These are phyloP conservation scores for Rusavskia elegans DNA, from an alignment of 495 filamentous ascomycete genomes.

Conservation along the genomic window DNA sequence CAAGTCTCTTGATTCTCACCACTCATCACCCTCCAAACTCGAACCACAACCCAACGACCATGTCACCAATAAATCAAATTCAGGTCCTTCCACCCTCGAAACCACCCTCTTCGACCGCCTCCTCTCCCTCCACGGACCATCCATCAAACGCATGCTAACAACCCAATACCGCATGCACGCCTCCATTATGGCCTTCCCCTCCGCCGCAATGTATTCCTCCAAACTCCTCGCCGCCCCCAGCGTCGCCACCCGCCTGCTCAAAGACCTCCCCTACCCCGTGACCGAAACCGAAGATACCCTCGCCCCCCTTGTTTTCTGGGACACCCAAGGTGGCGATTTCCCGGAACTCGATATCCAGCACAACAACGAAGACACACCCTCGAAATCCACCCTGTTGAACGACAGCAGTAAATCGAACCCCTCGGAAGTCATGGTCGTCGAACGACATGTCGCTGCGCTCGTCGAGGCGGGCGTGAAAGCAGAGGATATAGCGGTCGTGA, in stretches of 20 bases:
- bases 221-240: constrained; percentile 62
- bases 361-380: constrained; percentile 13
- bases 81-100: constrained; percentile 46
- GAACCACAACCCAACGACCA: constrained; percentile 2
- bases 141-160: constrained; percentile 87
- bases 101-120: constrained; percentile 84
- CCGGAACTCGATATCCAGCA: constrained; percentile 31
- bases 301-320: constrained; percentile 82
- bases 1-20: constrained; percentile 37
- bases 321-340: constrained; percentile 91
- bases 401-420: constrained; percentile 91
- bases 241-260: constrained; percentile 60
- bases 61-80: constrained; percentile 14
- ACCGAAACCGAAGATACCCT: constrained; percentile 71
- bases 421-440: constrained; percentile 72
- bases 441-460: constrained; percentile 54
- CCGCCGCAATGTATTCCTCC: constrained; percentile 69
- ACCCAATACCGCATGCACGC: constrained; percentile 98
- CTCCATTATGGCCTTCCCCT: constrained; percentile 87
- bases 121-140: constrained; percentile 60
- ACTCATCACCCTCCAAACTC: background rate
- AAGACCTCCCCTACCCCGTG: constrained; percentile 64
- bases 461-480: constrained; percentile 62
- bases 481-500: constrained; percentile 83
- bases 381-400: constrained; percentile 40